These are phyloP conservation scores for Melampsora larici-populina DNA, from an alignment of 1,284 basidiomycete species.

Conservation along the genomic window DNA sequence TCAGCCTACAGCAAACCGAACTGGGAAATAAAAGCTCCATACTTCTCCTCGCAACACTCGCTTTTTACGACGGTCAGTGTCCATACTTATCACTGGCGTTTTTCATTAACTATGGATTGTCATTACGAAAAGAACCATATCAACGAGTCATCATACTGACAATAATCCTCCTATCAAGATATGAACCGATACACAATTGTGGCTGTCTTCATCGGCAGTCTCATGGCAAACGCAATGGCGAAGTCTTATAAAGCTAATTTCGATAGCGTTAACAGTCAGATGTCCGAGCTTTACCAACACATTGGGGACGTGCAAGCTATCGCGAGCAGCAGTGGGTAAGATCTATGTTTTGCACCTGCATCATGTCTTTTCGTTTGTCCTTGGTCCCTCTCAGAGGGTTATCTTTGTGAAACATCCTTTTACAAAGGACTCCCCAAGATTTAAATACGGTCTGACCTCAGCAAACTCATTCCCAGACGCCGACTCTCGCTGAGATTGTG, in stretches of 20 bases:
- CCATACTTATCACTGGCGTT: too few species aligned
- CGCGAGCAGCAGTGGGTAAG: background rate
- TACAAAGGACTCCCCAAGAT: background rate
- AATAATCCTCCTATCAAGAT: background rate
- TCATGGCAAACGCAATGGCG: background rate
- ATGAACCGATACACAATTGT: background rate
- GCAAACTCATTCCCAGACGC: background rate
- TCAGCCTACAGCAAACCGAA: too few species aligned
- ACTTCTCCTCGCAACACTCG: too few species aligned
- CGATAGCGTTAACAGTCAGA: background rate
- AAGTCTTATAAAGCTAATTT: background rate
- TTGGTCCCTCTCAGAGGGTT: background rate
- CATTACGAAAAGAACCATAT: too few species aligned
- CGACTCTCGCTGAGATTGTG: background rate
- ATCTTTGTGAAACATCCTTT: background rate
- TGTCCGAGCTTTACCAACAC: background rate
- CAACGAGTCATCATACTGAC: too few species aligned
- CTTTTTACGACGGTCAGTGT: too few species aligned
- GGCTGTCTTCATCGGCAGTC: background rate
- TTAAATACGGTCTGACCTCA: background rate
- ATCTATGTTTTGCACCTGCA: background rate
- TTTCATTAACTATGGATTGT: too few species aligned
- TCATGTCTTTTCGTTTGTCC: background rate
- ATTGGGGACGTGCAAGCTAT: background rate
- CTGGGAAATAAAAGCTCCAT: too few species aligned